These are phyloP conservation scores for Chlorella sp. DNA, from an alignment of 139 green algal genomes.

Conservation along the genomic window DNA sequence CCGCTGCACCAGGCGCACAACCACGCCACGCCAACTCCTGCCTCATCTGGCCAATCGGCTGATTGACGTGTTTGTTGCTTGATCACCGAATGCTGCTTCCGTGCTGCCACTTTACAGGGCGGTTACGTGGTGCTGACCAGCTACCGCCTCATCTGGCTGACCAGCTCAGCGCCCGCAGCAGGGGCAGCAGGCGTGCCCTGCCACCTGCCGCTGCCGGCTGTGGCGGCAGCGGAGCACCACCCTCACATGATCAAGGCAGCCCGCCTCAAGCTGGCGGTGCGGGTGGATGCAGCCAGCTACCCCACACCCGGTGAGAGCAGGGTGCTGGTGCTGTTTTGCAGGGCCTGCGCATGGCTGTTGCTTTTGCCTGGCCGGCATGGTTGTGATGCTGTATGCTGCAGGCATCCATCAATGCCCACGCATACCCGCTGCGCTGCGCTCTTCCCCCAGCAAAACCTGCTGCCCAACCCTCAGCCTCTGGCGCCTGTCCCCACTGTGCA, in stretches of 20 bases:
- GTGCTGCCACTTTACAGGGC: slow-evolving; percentile 23
- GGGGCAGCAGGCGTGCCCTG: slow-evolving; percentile 31
- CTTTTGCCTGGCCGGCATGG: too few species aligned
- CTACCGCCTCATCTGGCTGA: slow-evolving; percentile 48
- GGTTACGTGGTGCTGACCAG: slow-evolving; percentile 45
- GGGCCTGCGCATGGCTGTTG: too few species aligned
- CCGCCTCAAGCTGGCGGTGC: slow-evolving; percentile 43
- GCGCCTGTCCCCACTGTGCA: neutral
- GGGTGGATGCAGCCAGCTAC: slow-evolving; percentile 29
- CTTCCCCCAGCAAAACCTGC: neutral
- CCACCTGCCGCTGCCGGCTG: slow-evolving; percentile 39
- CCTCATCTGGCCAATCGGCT: neutral
- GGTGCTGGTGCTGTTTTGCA: neutral
- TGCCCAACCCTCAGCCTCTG: neutral
- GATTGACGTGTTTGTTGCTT: too few species aligned
- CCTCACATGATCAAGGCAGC: slow-evolving; percentile 10
- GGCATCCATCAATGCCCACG: too few species aligned
- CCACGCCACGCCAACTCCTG: too few species aligned
- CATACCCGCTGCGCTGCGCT: too few species aligned
- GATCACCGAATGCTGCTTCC: too few species aligned
- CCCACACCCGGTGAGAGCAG: slow-evolving; percentile 1
- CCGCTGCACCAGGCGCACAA: too few species aligned
- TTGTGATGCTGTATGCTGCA: too few species aligned
- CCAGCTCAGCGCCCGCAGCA: neutral
- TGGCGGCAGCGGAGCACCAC: slow-evolving; percentile 28